These are phyloP conservation scores for Azolla pinnata DNA, from an alignment of 75 land plant species.

Conservation along the genomic window DNA sequence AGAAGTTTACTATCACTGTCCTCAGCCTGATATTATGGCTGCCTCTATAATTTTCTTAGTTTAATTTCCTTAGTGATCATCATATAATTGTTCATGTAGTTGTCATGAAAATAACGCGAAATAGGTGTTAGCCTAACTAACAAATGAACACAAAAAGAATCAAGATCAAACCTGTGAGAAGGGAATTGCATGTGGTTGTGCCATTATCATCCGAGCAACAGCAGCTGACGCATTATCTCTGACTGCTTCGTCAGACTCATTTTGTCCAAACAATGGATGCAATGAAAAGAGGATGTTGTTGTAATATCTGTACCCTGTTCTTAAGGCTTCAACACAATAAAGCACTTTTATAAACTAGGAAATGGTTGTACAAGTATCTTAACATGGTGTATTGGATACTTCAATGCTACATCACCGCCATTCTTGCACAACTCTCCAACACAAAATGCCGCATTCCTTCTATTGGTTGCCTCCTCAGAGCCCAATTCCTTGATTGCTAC, in stretches of 20 bases:
- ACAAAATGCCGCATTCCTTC: constrained; percentile 97
- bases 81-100: not conserved
- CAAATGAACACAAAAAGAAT: not conserved
- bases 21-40: too few relatives aligned
- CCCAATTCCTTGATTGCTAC: constrained; percentile 75
- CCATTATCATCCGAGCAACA: constrained; percentile 90
- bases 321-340: constrained; percentile 5
- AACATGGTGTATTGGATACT: constrained; percentile 43
- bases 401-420: constrained; percentile 60
- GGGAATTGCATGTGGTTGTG: constrained; percentile 70
- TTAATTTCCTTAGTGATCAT: not conserved
- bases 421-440: constrained; percentile 84
- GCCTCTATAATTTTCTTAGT: not conserved
- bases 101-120: not conserved
- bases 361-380: not conserved
- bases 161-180: constrained; percentile 56
- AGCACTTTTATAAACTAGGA: not conserved
- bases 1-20: not conserved
- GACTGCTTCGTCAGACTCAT: constrained; percentile 81
- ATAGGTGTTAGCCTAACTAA: not conserved
- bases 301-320: constrained; percentile 44
- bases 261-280: constrained; percentile 80
- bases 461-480: constrained; percentile 69
- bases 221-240: constrained; percentile 98
- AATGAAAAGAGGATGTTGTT: constrained; percentile 54